Conservation (phyloP, 352 stramenopile species). For the Phytophthora europaea region DNA sequence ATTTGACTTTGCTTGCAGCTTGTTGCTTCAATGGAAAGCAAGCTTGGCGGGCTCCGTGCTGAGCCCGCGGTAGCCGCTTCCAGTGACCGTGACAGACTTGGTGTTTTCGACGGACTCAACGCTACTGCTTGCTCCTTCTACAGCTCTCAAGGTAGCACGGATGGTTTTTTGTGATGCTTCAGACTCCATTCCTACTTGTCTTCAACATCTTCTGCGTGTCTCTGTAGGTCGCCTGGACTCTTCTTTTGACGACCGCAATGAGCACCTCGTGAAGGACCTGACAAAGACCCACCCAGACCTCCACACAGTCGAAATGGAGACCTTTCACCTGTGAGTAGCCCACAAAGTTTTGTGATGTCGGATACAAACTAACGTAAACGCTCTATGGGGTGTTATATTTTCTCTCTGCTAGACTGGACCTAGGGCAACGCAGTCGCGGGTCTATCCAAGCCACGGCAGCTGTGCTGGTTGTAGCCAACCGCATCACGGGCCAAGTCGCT, state of each 20-base stretch:
- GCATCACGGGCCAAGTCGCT: conserved; percentile 49
- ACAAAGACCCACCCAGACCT: conserved; percentile 39
- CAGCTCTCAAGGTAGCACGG: conserved; percentile 62
- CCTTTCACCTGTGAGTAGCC: conserved; percentile 63
- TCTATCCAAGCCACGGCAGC: conserved; percentile 50
- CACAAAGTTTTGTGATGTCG: background rate
- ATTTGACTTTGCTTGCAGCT: conserved; percentile 25
- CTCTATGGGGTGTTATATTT: background rate
- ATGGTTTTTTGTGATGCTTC: background rate
- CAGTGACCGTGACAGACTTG: conserved; percentile 24
- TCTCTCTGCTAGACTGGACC: conserved; percentile 39
- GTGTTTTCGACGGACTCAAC: conserved; percentile 60
- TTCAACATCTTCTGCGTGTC: background rate
- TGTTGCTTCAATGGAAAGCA: conserved; percentile 34
- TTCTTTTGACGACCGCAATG: conserved; percentile 75
- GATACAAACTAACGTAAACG: background rate
- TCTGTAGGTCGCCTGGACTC: conserved; percentile 46
- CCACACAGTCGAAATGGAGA: conserved; percentile 78
- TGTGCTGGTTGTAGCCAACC: conserved; percentile 57
- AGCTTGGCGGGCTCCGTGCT: conserved; percentile 29
- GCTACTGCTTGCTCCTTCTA: conserved; percentile 78
- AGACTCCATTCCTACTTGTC: background rate
- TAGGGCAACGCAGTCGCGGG: conserved; percentile 55
- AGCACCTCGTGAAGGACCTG: conserved; percentile 52
- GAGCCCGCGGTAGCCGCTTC: conserved; percentile 26